A percentile compares a stretch with the other conserved stretches of the same genome.
These are phyloP conservation scores for Sindora glabra DNA, from an alignment of 306 rosid genomes.

Conservation along the genomic window DNA sequence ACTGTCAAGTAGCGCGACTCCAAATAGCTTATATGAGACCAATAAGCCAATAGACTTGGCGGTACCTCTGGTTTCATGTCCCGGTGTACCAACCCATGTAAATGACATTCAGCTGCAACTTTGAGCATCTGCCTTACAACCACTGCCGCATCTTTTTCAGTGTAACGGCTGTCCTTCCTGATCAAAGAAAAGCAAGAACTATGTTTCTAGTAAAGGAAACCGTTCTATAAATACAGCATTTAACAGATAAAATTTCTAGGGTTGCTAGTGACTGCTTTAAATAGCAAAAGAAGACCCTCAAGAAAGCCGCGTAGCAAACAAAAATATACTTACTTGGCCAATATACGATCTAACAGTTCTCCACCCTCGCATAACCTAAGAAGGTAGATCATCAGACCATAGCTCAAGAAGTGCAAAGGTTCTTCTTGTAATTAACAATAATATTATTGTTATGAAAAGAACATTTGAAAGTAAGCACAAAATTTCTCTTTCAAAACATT, in stretches of 20 bases:
- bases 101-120: constrained; percentile 97
- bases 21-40: constrained; percentile 9
- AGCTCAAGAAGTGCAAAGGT: background rate
- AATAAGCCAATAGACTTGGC: background rate
- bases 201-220: too few relatives aligned
- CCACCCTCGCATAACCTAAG: constrained; percentile 97
- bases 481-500: background rate
- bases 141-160: constrained; percentile 96
- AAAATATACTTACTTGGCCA: constrained; percentile 70
- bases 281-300: background rate
- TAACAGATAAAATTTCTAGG: too few relatives aligned
- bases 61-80: constrained; percentile 99
- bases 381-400: background rate
- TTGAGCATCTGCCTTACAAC: constrained; percentile 96
- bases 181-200: constrained; percentile 4
- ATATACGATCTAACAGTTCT: constrained; percentile 88
- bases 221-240: too few relatives aligned
- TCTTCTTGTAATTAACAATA: background rate
- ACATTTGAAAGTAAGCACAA: background rate
- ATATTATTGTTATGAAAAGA: background rate
- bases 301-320: background rate
- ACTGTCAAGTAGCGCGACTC: constrained; percentile 6
- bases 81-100: constrained; percentile 96
- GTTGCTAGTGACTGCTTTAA: background rate
- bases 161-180: constrained; percentile 96